Evolutionary conservation across 805 yeast genomes (phyloP).

Genomic region (Zygoascus biomembranicola): DNA sequence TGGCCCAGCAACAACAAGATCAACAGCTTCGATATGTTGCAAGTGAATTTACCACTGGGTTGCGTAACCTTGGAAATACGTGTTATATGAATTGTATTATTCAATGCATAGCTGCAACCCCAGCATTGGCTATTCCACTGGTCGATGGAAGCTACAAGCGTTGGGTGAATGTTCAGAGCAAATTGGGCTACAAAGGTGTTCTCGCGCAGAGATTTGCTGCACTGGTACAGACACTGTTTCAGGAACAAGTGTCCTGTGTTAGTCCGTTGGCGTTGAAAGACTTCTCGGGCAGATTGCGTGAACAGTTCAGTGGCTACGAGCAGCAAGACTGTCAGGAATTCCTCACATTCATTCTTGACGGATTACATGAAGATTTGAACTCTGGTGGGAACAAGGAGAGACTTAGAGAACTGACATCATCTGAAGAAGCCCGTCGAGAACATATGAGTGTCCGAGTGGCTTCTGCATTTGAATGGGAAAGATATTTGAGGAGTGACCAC

Average conservation of each 20-base stretch:
- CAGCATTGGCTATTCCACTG: conserved; percentile 55
- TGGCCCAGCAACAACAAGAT: not conserved
- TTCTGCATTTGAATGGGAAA: conserved; percentile 86
- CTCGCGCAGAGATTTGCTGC: conserved; percentile 62
- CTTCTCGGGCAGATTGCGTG: conserved; percentile 58
- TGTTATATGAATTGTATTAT: conserved; percentile 87
- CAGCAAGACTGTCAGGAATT: conserved; percentile 88
- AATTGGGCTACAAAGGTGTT: conserved; percentile 73
- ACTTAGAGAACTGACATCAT: conserved; percentile 51
- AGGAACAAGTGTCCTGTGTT: conserved; percentile 39
- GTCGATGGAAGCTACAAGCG: conserved; percentile 50
- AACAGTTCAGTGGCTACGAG: conserved; percentile 54
- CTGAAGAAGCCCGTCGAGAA: conserved; percentile 69
- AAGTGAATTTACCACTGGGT: conserved; percentile 51
- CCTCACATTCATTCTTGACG: conserved; percentile 63
- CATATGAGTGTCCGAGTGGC: conserved; percentile 67
- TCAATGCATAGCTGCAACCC: conserved; percentile 78
- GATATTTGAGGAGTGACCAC: conserved; percentile 69
- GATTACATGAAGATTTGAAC: conserved; percentile 78
- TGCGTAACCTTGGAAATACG: conserved; percentile 77
- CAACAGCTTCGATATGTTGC: not conserved
- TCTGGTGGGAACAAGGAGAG: conserved; percentile 49
- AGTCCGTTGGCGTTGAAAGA: conserved; percentile 60
- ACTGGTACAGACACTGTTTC: conserved; percentile 47
- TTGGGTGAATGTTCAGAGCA: conserved; percentile 64